Conservation (phyloP, 768 basidiomycete genomes). For the Punctularia strigosozonata region DNA sequence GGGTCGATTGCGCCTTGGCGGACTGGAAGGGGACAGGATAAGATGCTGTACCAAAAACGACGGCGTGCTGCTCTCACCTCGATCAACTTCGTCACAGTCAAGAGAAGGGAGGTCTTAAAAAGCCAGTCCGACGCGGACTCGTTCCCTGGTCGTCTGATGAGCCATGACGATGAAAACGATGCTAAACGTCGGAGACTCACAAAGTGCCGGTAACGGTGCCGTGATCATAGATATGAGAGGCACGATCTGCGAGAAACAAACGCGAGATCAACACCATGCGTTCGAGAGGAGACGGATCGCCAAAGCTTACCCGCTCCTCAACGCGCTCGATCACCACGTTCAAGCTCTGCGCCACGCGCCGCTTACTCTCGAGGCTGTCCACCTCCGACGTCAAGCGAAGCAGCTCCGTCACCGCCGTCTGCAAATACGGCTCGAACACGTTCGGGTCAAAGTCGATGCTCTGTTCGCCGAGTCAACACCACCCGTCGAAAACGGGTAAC, state of each 20-base stretch:
- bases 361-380: conserved; percentile 67
- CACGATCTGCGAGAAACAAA: conserved; percentile 37
- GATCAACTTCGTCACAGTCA: conserved; percentile 57
- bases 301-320: conserved; percentile 22
- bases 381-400: conserved; percentile 62
- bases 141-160: conserved; percentile 38
- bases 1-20: background rate
- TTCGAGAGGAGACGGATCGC: too few relatives aligned
- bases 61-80: conserved; percentile 35
- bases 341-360: conserved; percentile 55
- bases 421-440: conserved; percentile 60
- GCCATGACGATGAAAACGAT: conserved; percentile 6
- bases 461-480: conserved; percentile 22
- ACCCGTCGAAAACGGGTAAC: background rate
- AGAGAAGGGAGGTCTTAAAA: conserved; percentile 60
- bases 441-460: conserved; percentile 50
- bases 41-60: conserved; percentile 15
- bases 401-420: conserved; percentile 47
- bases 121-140: conserved; percentile 56
- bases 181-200: conserved; percentile 30
- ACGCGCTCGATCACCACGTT: conserved; percentile 54
- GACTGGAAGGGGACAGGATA: background rate
- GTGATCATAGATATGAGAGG: conserved; percentile 54
- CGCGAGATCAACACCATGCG: background rate
- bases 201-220: conserved; percentile 56